Conservation (phyloP, 1,139 yeast genomes). For the Sugiyamaella paludigena region DNA sequence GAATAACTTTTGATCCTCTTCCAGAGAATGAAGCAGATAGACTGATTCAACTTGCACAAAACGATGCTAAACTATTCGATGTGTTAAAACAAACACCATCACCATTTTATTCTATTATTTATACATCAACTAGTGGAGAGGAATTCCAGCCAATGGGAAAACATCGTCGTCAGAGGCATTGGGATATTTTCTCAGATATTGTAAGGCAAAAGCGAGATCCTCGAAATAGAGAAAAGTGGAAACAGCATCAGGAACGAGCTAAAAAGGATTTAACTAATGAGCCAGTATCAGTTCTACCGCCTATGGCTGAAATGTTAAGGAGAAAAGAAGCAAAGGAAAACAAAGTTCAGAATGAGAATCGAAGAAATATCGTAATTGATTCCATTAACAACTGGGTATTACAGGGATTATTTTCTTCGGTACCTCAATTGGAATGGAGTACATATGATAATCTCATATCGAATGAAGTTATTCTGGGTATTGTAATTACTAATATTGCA, state of each 20-base stretch:
- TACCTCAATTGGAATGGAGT: background rate
- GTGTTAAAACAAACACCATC: constrained; percentile 30
- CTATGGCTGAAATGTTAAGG: constrained; percentile 20
- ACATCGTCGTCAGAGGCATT: constrained; percentile 16
- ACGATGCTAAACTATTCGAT: constrained; percentile 50
- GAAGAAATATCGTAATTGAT: no score
- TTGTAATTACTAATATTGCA: constrained; percentile 6
- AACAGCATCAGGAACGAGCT: constrained; percentile 22
- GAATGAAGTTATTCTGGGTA: constrained; percentile 5
- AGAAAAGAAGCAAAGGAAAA: constrained; percentile 2
- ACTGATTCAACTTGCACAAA: constrained; percentile 36
- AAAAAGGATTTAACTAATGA: constrained; percentile 12
- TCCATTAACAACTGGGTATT: no score
- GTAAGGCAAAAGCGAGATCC: constrained; percentile 31
- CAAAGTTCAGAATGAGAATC: background rate
- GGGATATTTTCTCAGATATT: constrained; percentile 30
- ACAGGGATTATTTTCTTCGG: no score
- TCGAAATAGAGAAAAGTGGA: constrained; percentile 26
- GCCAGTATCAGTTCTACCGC: constrained; percentile 21
- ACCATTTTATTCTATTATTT: constrained; percentile 33
- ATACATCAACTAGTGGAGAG: constrained; percentile 29
- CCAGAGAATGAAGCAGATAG: constrained; percentile 41
- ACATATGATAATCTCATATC: background rate
- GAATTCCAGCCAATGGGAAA: constrained; percentile 19
- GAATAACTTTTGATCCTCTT: constrained; percentile 51